phyloP scores from a whole-genome alignment of 345 rosid genomes.

The Eucalyptus albens region DNA sequence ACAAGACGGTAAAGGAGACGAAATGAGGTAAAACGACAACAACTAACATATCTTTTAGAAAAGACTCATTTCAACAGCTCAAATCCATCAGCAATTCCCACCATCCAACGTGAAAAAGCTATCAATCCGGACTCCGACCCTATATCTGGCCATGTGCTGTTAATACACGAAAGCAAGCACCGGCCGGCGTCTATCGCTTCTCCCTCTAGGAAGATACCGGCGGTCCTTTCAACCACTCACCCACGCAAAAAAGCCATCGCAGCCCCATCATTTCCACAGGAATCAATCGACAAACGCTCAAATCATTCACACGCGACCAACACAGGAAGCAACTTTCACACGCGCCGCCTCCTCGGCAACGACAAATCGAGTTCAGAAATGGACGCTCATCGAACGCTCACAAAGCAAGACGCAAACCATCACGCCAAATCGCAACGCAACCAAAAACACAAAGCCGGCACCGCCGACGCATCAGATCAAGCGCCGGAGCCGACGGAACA shows the following conservation, averaged over 20 bases:
- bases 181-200: background rate
- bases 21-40: background rate
- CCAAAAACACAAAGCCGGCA: background rate
- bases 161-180: background rate
- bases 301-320: background rate
- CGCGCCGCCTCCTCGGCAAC: background rate
- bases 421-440: background rate
- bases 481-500: background rate
- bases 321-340: background rate
- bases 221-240: background rate
- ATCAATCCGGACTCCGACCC: background rate
- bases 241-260: background rate
- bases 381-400: background rate
- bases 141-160: background rate
- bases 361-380: background rate
- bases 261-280: background rate
- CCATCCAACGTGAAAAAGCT: background rate
- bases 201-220: background rate
- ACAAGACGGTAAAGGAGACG: background rate
- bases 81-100: background rate
- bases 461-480: background rate
- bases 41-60: background rate
- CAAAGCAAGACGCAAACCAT: background rate
- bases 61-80: background rate
- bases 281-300: background rate